Conservation (phyloP, 768 basidiomycete species). For the Ramaria sp. region DNA sequence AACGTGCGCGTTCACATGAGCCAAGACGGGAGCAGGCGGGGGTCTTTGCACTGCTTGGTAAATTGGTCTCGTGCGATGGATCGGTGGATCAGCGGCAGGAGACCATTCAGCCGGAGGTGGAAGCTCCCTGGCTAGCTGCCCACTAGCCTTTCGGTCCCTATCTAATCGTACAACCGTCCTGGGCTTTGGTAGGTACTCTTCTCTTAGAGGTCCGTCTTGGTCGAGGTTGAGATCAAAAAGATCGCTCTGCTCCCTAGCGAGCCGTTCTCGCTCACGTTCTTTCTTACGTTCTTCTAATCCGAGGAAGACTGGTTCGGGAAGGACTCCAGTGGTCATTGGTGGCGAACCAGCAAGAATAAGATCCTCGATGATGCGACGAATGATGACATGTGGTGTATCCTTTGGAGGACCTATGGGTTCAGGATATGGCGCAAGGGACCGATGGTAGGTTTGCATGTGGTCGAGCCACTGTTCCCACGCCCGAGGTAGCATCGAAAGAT, state of each 20-base stretch:
- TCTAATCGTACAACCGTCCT: not conserved
- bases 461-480: conserved; percentile 67
- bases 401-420: conserved; percentile 70
- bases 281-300: conserved; percentile 52
- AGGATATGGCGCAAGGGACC: conserved; percentile 40
- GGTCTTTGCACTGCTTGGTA: conserved; percentile 10
- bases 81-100: conserved; percentile 10
- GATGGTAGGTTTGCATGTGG: conserved; percentile 54
- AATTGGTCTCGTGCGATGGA: conserved; percentile 5
- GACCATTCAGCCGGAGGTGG: conserved; percentile 11
- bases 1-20: conserved; percentile 6
- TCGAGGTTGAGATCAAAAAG: conserved; percentile 68
- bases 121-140: not conserved
- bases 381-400: conserved; percentile 53
- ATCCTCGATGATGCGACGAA: conserved; percentile 61
- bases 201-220: conserved; percentile 71
- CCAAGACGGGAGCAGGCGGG: conserved; percentile 1
- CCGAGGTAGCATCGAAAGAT: conserved; percentile 52
- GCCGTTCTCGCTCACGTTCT: conserved; percentile 13
- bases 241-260: conserved; percentile 20
- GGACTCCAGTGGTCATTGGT: conserved; percentile 10
- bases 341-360: conserved; percentile 41
- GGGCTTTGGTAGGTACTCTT: conserved; percentile 70
- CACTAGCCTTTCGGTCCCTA: not conserved
- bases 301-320: conserved; percentile 59